Evolutionary conservation across 1,139 yeast genomes (phyloP).

Genomic region (Geotrichum europaeum): DNA sequence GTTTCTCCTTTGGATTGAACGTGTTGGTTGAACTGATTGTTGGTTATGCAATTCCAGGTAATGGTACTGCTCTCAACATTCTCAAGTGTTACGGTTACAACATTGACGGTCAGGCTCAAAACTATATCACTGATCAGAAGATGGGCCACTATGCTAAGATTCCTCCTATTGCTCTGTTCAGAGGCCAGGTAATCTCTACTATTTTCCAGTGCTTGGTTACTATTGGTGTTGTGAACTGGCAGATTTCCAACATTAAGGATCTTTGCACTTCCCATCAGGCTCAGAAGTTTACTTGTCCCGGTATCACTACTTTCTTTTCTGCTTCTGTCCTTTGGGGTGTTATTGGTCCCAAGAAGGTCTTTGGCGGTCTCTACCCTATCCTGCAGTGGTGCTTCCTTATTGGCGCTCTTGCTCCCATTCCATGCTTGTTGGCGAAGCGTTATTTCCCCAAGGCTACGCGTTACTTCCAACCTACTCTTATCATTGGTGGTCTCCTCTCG

Average conservation of each 20-base stretch:
- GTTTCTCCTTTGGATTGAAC: conserved; percentile 47
- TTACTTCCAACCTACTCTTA: conserved; percentile 47
- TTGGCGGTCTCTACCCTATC: conserved; percentile 41
- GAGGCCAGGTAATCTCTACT: conserved; percentile 47
- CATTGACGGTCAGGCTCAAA: conserved; percentile 56
- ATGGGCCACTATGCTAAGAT: conserved; percentile 54
- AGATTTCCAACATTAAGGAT: conserved; percentile 40
- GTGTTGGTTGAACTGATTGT: conserved; percentile 50
- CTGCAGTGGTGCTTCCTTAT: conserved; percentile 47
- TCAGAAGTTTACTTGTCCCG: conserved; percentile 30
- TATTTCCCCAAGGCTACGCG: conserved; percentile 29
- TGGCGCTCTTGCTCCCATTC: conserved; percentile 42
- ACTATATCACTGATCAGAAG: conserved; percentile 50
- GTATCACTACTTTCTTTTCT: conserved; percentile 30
- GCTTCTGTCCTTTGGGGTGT: conserved; percentile 50
- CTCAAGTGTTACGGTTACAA: conserved; percentile 53
- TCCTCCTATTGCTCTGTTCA: conserved; percentile 56
- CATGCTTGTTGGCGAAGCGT: conserved; percentile 38
- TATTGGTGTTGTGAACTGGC: conserved; percentile 51
- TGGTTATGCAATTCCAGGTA: conserved; percentile 58
- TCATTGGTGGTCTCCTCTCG: conserved; percentile 41
- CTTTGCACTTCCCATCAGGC: conserved; percentile 43
- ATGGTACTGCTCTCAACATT: conserved; percentile 52
- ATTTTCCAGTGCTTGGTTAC: conserved; percentile 38
- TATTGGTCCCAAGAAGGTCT: conserved; percentile 54